phyloP scores from a whole-genome alignment of 352 stramenopile species.

The Globisporangium cederbergense region DNA sequence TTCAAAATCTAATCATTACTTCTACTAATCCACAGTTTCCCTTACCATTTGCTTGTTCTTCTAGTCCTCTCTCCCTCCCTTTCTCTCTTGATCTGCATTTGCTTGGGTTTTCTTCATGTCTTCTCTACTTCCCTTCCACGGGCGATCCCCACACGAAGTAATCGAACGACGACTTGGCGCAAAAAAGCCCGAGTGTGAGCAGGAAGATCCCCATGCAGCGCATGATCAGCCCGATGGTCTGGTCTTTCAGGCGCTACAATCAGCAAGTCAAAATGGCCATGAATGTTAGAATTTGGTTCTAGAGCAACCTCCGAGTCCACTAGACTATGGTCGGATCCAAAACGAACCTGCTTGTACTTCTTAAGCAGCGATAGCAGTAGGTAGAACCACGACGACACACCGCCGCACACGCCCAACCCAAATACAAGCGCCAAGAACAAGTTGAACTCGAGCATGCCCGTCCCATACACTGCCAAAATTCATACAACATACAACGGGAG shows the following conservation, averaged over 20 bases:
- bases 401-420: constrained; percentile 73
- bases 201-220: constrained; percentile 81
- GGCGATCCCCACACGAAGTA: constrained; percentile 63
- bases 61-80: constrained; percentile 2
- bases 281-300: constrained; percentile 5
- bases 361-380: constrained; percentile 79
- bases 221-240: constrained; percentile 84
- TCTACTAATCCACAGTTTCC: constrained; percentile 15
- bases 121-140: constrained; percentile 30
- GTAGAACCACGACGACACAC: constrained; percentile 89
- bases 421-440: constrained; percentile 84
- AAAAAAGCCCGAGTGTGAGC: constrained; percentile 71
- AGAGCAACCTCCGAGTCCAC: neutral
- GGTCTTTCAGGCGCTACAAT: constrained; percentile 73
- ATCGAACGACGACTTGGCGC: constrained; percentile 82
- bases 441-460: constrained; percentile 85
- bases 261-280: neutral
- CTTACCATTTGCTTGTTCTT: neutral
- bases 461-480: constrained; percentile 68
- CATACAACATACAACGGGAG: constrained; percentile 2
- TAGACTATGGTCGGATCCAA: neutral
- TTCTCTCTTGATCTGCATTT: neutral
- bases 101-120: constrained; percentile 5
- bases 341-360: constrained; percentile 86
- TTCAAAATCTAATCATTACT: constrained; percentile 17